phyloP scores from a whole-genome alignment of 805 yeast genomes.

The Suhomyces canberraensis region DNA sequence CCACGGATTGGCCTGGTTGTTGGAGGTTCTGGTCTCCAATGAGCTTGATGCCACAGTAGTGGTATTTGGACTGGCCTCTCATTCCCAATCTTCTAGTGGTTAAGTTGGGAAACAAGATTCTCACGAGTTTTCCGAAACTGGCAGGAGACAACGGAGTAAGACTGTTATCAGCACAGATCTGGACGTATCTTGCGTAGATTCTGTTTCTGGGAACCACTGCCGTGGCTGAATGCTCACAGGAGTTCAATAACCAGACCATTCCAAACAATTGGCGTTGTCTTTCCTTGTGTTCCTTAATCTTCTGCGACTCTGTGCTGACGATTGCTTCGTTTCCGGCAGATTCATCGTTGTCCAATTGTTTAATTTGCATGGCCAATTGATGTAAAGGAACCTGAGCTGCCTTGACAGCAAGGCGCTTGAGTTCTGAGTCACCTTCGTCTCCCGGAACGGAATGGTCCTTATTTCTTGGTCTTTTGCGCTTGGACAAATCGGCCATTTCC shows the following conservation, averaged over 20 bases:
- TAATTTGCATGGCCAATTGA: conserved; percentile 44
- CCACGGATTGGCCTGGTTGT: conserved; percentile 3
- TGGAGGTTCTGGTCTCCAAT: conserved; percentile 30
- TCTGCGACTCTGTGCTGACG: conserved; percentile 2
- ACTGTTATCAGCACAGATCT: conserved; percentile 34
- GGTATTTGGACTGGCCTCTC: conserved; percentile 80
- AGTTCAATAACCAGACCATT: conserved; percentile 71
- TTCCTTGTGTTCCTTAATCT: conserved; percentile 34
- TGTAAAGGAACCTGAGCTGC: conserved; percentile 34
- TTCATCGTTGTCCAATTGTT: conserved; percentile 35
- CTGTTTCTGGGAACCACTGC: conserved; percentile 43
- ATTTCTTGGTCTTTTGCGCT: conserved; percentile 25
- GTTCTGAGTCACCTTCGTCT: conserved; percentile 35
- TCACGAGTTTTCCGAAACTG: conserved; percentile 60
- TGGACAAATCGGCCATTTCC: no score
- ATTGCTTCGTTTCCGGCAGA: conserved; percentile 1
- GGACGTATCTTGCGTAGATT: conserved; percentile 41
- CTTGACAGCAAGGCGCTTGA: conserved; percentile 35
- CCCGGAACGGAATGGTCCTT: conserved; percentile 30
- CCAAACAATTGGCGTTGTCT: conserved; percentile 76
- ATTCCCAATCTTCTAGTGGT: conserved; percentile 78
- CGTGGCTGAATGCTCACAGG: conserved; percentile 50
- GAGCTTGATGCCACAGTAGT: conserved; percentile 71
- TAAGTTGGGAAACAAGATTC: conserved; percentile 60
- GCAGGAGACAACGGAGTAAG: conserved; percentile 71